Conservation (phyloP, 202 grass and related monocot genomes). For the Brachypodium distachyon region DNA sequence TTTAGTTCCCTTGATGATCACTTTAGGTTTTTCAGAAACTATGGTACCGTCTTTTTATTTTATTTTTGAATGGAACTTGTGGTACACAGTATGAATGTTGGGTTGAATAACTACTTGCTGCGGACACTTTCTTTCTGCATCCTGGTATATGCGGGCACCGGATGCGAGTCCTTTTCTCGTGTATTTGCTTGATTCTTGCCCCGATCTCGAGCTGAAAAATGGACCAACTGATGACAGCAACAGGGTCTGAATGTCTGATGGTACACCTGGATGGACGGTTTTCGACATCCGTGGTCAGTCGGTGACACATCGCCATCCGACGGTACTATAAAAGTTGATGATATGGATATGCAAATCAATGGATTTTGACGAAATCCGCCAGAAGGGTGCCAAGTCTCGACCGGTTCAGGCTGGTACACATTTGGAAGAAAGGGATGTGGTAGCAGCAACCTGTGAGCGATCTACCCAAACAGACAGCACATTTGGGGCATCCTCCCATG, state of each 20-base stretch:
- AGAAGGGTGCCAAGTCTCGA: constrained; percentile 2
- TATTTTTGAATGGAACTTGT: too few species aligned
- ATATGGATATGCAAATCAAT: constrained; percentile 19
- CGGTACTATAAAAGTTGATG: neutral
- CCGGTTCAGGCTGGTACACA: constrained; percentile 6
- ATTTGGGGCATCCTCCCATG: neutral
- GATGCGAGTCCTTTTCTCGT: neutral
- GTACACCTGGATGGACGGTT: neutral
- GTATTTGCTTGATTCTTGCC: neutral
- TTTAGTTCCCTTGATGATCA: neutral
- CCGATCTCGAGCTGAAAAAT: neutral
- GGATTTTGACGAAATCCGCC: constrained; percentile 14
- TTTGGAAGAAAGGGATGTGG: constrained; percentile 22
- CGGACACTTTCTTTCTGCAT: neutral
- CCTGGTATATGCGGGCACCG: neutral
- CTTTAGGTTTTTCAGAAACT: neutral
- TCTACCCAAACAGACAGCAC: neutral
- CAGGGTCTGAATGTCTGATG: neutral
- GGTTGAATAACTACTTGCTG: neutral
- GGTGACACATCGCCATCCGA: constrained; percentile 23
- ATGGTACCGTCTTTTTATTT: too few species aligned
- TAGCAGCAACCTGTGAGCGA: constrained; percentile 18
- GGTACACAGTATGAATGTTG: neutral
- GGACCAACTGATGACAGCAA: constrained; percentile 2
- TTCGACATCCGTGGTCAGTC: neutral